Percentiles rank a stretch among this genome's conserved stretches.
Conservation (phyloP, 176 grass and related monocot species). For the Cenchrus fungigraminus region DNA sequence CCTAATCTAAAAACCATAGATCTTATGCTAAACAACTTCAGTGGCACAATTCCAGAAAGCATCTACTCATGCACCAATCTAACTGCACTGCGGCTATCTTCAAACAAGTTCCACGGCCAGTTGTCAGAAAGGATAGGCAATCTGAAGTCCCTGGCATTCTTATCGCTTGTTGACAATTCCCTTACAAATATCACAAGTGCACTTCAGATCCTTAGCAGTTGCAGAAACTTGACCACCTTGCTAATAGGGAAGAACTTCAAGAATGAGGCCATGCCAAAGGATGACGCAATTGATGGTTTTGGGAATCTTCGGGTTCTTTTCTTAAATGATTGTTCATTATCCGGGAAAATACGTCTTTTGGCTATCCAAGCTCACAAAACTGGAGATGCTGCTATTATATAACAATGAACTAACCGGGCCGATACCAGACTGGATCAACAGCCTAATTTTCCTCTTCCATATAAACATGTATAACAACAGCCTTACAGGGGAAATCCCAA, state of each 20-base stretch:
- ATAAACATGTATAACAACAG: constrained; percentile 36
- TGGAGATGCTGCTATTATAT: background rate
- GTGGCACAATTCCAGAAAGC: constrained; percentile 37
- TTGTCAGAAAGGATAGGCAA: constrained; percentile 17
- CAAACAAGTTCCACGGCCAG: constrained; percentile 1
- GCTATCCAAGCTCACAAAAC: constrained; percentile 41
- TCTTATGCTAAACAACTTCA: background rate
- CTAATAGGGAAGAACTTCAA: background rate
- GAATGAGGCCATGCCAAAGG: constrained; percentile 23
- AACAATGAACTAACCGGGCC: constrained; percentile 17
- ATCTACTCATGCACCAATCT: constrained; percentile 46
- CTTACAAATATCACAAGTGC: constrained; percentile 31
- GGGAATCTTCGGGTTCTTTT: constrained; percentile 29
- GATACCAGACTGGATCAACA: constrained; percentile 32
- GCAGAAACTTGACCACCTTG: constrained; percentile 1
- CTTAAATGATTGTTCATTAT: background rate
- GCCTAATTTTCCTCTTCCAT: background rate
- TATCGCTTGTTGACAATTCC: constrained; percentile 1
- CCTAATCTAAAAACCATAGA: background rate
- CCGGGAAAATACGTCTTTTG: constrained; percentile 40
- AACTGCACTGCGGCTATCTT: background rate
- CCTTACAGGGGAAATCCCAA: constrained; percentile 32
- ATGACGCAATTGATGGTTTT: constrained; percentile 24
- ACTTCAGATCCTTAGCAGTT: constrained; percentile 16
- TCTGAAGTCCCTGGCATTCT: constrained; percentile 13